phyloP scores from a whole-genome alignment of 371 early-diverging fungal genomes.

The Mortierella sp. region DNA sequence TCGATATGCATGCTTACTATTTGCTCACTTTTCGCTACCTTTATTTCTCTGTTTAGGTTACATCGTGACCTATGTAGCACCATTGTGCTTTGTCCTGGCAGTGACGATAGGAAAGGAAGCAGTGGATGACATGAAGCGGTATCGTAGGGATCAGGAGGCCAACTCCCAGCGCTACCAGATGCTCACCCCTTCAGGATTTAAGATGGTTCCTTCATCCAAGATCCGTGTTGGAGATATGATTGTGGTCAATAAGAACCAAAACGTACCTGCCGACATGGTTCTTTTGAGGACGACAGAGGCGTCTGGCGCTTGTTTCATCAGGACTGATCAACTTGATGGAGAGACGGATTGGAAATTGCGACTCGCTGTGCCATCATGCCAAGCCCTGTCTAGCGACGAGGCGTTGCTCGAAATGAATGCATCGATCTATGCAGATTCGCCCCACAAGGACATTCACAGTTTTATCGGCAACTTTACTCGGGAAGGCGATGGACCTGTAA shows the following conservation, averaged over 20 bases:
- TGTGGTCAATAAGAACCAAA: conserved; percentile 91
- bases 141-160: conserved; percentile 93
- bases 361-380: conserved; percentile 86
- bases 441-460: conserved; percentile 97
- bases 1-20: conserved; percentile 12
- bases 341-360: conserved; percentile 99
- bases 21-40: conserved; percentile 14
- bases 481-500: conserved; percentile 63
- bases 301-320: conserved; percentile 95
- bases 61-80: conserved; percentile 95
- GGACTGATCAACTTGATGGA: conserved; percentile 99
- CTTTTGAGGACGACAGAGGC: conserved; percentile 90
- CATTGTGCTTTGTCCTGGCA: conserved; percentile 93
- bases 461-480: conserved; percentile 92
- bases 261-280: conserved; percentile 94
- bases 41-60: conserved; percentile 72
- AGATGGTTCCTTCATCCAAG: conserved; percentile 84
- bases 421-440: conserved; percentile 92
- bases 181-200: conserved; percentile 53
- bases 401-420: conserved; percentile 74
- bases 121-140: conserved; percentile 94
- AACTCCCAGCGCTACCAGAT: conserved; percentile 89
- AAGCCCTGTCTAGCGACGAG: conserved; percentile 76
- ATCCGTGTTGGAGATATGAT: conserved; percentile 97
- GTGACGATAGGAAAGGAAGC: conserved; percentile 98